These are phyloP conservation scores for Cynanchum wilfordii DNA, from an alignment of 257 asterid species.

Conservation along the genomic window DNA sequence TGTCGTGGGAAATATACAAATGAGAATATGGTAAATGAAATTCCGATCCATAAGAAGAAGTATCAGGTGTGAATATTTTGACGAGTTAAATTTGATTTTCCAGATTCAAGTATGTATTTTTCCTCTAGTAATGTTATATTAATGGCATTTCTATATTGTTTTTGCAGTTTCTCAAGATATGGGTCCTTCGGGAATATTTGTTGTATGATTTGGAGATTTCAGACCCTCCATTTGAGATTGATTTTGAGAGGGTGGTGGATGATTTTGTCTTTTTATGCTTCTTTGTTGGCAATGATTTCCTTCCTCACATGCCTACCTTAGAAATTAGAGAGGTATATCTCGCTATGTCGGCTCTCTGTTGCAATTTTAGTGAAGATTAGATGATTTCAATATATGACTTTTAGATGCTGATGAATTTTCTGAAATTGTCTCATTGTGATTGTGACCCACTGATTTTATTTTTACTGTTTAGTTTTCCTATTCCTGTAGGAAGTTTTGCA, in stretches of 20 bases:
- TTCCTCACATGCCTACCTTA: conserved; percentile 97
- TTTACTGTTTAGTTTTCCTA: neutral
- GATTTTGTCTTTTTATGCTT: conserved; percentile 91
- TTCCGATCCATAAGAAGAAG: conserved; percentile 73
- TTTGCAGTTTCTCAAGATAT: conserved; percentile 76
- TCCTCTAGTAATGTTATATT: conserved; percentile 11
- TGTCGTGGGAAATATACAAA: conserved; percentile 53
- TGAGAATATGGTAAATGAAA: conserved; percentile 43
- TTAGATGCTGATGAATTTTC: neutral
- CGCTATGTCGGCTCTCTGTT: neutral
- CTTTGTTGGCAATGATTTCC: conserved; percentile 97
- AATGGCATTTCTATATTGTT: conserved; percentile 22
- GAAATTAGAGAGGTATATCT: conserved; percentile 90
- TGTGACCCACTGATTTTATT: neutral
- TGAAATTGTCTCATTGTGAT: neutral
- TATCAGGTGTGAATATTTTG: conserved; percentile 62
- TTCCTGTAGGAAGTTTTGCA: neutral
- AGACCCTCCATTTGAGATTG: conserved; percentile 62
- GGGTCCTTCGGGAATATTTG: conserved; percentile 93
- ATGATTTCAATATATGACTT: neutral
- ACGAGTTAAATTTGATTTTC: conserved; percentile 17
- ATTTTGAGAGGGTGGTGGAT: conserved; percentile 92
- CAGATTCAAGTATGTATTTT: conserved; percentile 1
- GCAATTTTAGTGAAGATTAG: conserved; percentile 6
- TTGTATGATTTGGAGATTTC: conserved; percentile 69